Base-by-base conservation (phyloP, 2,329 filamentous ascomycete species). In the Aspergillus spinulosporus region DNA sequence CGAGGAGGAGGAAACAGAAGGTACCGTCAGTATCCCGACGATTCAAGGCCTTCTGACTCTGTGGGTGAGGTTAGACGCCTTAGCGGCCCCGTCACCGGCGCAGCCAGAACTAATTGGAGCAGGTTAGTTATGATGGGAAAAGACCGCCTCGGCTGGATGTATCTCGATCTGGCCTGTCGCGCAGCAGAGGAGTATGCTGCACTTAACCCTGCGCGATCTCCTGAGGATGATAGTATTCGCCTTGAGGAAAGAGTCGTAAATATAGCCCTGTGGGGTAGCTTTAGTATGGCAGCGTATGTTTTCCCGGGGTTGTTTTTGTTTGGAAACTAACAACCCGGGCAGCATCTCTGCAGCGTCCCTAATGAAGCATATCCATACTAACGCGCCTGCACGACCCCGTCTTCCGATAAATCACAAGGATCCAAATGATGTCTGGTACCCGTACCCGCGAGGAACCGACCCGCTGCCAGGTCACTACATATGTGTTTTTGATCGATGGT, bases 121-220 rank as follows among this genome's bases (percentile, higher is more conserved):
- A 70, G 68, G 21, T 49, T 67, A 29, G 56, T 58, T 3, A 50
- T 63, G n/a, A 69, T 66, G 61, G 68, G 69, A 5, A 69, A 71
- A 50, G 69, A 71, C 54, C 65, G 65, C 45, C 52, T 63, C 49
- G 67, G 61, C 43, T 70, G 61, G 63, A 61, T 65, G 56, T 69
- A 67, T 58, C 40, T 66, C 37, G 59, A 66, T 43, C 61, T 66
- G 3, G 62, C 62, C n/a, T 56, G 55, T 40, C 62, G 62, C 37
- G 62, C 62, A 5, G 66, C 56, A 47, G 56, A 63, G 49, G 64
- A 66, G 49, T 64, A 66, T 44, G 58, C 54, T 1, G 44, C 49
- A 1, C 28, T 59, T 1, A 60, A 65, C 34, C 62, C 62, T 1
- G 56, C 59, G 3, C 60, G 45, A 11, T 44, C 55, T 6, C 56